Evolutionary conservation across 306 rosid genomes (phyloP).

Genomic region (Cucurbita argyrosperma): DNA sequence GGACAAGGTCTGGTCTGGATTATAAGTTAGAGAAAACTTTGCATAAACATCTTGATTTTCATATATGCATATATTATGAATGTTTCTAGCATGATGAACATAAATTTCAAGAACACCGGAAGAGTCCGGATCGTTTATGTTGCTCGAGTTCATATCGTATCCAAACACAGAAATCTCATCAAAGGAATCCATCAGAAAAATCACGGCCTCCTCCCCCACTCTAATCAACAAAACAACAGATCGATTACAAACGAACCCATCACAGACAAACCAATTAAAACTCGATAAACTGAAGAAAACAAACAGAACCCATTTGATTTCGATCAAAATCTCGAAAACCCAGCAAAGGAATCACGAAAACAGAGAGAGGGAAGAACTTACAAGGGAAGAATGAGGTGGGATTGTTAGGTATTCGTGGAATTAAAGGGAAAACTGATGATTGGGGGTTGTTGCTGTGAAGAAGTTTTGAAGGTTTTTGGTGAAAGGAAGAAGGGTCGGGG

Average conservation of each 20-base stretch:
- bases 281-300: neutral
- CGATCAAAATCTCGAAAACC: neutral
- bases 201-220: neutral
- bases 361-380: conserved; percentile 23
- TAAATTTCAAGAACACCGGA: conserved; percentile 58
- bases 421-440: neutral
- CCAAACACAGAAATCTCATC: conserved; percentile 34
- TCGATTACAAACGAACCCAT: neutral
- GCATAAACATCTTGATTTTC: conserved; percentile 94
- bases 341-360: neutral
- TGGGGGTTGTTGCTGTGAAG: conserved; percentile 17
- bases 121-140: conserved; percentile 26
- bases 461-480: conserved; percentile 2
- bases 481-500: neutral
- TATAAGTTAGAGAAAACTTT: conserved; percentile 71
- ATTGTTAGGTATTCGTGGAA: neutral
- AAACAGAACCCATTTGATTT: neutral
- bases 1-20: conserved; percentile 68
- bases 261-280: neutral
- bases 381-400: conserved; percentile 14
- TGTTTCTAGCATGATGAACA: conserved; percentile 82
- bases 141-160: conserved; percentile 34
- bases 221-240: neutral
- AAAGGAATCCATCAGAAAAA: conserved; percentile 56
- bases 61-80: conserved; percentile 86